Conservation (phyloP, 1,139 yeast species). For the Sugiyamaella paludigena region DNA sequence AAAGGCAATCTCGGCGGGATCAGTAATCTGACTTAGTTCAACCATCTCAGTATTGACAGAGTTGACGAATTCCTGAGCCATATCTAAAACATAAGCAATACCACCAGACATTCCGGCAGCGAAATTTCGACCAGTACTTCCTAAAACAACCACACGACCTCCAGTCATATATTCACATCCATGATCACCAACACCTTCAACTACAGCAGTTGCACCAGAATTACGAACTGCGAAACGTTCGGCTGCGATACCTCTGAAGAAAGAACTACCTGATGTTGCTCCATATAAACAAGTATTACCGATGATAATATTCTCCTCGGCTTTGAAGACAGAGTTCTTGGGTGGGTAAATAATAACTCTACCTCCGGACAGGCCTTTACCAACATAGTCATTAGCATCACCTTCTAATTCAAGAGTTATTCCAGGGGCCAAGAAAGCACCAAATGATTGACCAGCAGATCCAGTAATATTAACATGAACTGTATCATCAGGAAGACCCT, state of each 20-base stretch:
- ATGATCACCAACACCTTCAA: constrained; percentile 97
- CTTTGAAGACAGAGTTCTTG: constrained; percentile 73
- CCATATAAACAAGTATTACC: constrained; percentile 98
- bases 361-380: constrained; percentile 97
- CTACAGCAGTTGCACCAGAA: constrained; percentile 96
- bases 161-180: constrained; percentile 99
- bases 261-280: constrained; percentile 93
- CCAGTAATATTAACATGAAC: constrained; percentile 89
- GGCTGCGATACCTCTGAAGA: constrained; percentile 95
- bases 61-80: constrained; percentile 85
- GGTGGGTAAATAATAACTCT: constrained; percentile 91
- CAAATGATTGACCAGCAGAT: constrained; percentile 97
- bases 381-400: constrained; percentile 97
- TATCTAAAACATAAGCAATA: constrained; percentile 92
- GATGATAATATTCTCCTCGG: constrained; percentile 93
- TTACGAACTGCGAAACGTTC: constrained; percentile 98
- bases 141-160: constrained; percentile 92
- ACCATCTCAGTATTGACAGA: constrained; percentile 82
- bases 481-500: constrained; percentile 93
- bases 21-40: constrained; percentile 71
- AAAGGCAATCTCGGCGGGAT: constrained; percentile 91
- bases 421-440: constrained; percentile 96
- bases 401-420: constrained; percentile 94
- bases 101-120: constrained; percentile 99
- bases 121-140: constrained; percentile 89